Evolutionary conservation across 257 asterid genomes (phyloP).

Genomic region (Solanum chilense): DNA sequence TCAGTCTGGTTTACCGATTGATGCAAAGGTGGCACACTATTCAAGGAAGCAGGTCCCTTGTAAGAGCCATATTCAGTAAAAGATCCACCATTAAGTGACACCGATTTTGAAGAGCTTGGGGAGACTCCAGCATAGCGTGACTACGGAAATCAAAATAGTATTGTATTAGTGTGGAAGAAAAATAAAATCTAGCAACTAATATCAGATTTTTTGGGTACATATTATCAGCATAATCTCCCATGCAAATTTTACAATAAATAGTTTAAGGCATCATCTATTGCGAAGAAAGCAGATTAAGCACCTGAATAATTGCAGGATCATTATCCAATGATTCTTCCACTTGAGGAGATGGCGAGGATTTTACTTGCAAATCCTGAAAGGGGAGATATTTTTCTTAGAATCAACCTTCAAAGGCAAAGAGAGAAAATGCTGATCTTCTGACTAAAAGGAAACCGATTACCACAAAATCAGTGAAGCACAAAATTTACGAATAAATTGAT

Average conservation of each 20-base stretch:
- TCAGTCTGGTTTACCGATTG: constrained; percentile 32
- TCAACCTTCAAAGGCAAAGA: neutral
- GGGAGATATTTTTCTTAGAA: neutral
- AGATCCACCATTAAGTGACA: constrained; percentile 30
- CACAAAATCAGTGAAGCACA: neutral
- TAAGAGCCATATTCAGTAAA: constrained; percentile 20
- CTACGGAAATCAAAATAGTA: constrained; percentile 15
- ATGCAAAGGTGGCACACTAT: constrained; percentile 21
- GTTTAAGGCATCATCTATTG: neutral
- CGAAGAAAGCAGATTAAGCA: constrained; percentile 5
- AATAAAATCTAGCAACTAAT: neutral
- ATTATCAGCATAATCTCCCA: neutral
- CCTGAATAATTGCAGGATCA: constrained; percentile 84
- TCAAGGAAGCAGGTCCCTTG: constrained; percentile 24
- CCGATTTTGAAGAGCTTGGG: constrained; percentile 26
- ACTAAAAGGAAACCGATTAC: neutral
- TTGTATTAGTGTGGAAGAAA: neutral
- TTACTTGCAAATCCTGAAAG: constrained; percentile 65
- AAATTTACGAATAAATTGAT: neutral
- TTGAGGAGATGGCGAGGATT: constrained; percentile 37
- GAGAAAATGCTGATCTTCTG: neutral
- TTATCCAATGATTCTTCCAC: constrained; percentile 37
- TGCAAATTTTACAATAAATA: neutral
- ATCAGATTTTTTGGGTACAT: neutral
- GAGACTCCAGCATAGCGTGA: constrained; percentile 28